Conservation (phyloP, 2,329 filamentous ascomycete genomes). For the Sarocladium brachiariae region DNA sequence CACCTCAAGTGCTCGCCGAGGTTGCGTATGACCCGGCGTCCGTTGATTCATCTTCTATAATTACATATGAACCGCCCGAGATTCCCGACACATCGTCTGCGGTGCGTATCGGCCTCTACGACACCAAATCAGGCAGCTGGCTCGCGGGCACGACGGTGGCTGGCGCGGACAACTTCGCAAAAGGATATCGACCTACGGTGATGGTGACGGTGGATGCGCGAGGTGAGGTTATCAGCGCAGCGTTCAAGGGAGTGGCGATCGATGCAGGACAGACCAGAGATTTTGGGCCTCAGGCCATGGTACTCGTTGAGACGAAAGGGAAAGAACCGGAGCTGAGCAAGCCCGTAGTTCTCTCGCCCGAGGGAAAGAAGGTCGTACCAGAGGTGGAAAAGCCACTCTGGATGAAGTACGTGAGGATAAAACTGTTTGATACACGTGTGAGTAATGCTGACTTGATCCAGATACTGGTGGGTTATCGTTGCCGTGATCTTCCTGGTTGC, state of each 20-base stretch:
- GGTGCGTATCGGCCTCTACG: conserved; percentile 53
- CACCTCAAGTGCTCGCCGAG: conserved; percentile 38
- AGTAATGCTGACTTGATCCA: conserved; percentile 31
- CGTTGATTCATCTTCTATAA: conserved; percentile 36
- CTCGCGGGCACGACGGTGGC: conserved; percentile 48
- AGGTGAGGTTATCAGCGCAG: conserved; percentile 42
- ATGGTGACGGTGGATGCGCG: conserved; percentile 42
- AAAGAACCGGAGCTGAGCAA: conserved; percentile 55
- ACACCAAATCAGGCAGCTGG: conserved; percentile 40
- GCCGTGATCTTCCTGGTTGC: conserved; percentile 47
- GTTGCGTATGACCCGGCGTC: conserved; percentile 46
- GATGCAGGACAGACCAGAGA: conserved; percentile 59
- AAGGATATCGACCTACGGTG: conserved; percentile 54
- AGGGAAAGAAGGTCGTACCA: conserved; percentile 50
- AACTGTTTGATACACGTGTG: not conserved
- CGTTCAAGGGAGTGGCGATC: conserved; percentile 48
- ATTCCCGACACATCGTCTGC: conserved; percentile 38
- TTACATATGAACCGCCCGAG: conserved; percentile 51
- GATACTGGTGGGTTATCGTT: conserved; percentile 61
- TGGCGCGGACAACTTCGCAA: conserved; percentile 49
- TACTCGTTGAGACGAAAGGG: conserved; percentile 41
- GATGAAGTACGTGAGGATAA: conserved; percentile 48
- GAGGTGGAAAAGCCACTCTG: conserved; percentile 57
- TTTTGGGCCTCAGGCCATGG: conserved; percentile 53
- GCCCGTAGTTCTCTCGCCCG: conserved; percentile 53